Base-by-base conservation (phyloP, 139 green algal species). In the Haematococcus lacustris region DNA sequence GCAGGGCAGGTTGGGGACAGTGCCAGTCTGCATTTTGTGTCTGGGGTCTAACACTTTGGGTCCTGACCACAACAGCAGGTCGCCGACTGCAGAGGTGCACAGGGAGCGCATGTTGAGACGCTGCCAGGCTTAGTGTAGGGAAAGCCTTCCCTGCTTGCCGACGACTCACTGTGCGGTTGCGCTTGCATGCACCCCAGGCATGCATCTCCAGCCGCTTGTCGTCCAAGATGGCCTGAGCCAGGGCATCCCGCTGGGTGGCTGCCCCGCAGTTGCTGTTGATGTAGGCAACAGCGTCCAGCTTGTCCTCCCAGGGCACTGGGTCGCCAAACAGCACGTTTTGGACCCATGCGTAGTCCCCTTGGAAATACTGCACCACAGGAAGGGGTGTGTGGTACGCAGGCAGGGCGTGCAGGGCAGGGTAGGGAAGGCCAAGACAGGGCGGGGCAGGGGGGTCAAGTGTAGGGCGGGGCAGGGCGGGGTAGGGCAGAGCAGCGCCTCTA, bases 191-290 rank as follows among this genome's bases (percentile, higher is more conserved):
- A 30, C 53, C 53, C 53, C 53, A 64, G 4, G 53, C 53, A 30
- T 64, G 21, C 53, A 64, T 26, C 17, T 21, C 21, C 53, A 64
- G 13, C 26, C 21, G 53, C 4, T 64, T 64, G 23, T 35, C 4
- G 21, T 64, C 21, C 53, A 64, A 35, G 23, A 64, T 21, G 23
- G 30, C 23, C 53, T 30, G 9, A 4, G 33, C 53, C 26, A 64
- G 17, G 13, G 4, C 53, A 30, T 64, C 33, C 23, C 53, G 53
- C 21, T 26, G 23, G 53, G 30, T 64, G 21, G 33, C 23, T 7
- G 53, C 53, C 53, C 53, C 53, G 26, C 53, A 64, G 53, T 64
- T 64, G 53, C 53, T 64, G 53, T 64, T 64, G 53, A 64, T 64
- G 53, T 64, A 64, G 9, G 53, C 53, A 26, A 64, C 26, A 4